Conservation (phyloP, 2,329 filamentous ascomycete genomes). For the Penicillium brasilianum region DNA sequence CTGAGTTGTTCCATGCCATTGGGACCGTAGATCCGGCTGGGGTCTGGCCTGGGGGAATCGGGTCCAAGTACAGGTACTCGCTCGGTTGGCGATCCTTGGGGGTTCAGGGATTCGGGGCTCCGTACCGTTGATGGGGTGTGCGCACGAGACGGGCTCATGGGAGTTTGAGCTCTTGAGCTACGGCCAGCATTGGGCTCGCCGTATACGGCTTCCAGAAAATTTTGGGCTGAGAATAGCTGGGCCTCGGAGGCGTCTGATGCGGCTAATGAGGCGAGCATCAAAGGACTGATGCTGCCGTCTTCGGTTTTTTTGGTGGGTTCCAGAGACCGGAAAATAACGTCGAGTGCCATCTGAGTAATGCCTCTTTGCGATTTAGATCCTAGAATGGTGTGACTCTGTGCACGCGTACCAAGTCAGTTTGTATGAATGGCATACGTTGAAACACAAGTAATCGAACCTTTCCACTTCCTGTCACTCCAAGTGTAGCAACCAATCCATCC, state of each 20-base stretch:
- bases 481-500: conserved; percentile 86
- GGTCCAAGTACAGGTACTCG: conserved; percentile 26
- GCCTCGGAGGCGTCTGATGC: conserved; percentile 82
- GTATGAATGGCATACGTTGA: not conserved
- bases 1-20: conserved; percentile 17
- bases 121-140: conserved; percentile 52
- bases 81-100: conserved; percentile 26
- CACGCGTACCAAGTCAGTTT: conserved; percentile 14
- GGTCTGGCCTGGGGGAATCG: conserved; percentile 18
- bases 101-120: conserved; percentile 40
- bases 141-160: conserved; percentile 61
- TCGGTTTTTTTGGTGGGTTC: conserved; percentile 71
- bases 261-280: conserved; percentile 74
- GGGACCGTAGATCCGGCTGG: conserved; percentile 1
- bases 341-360: conserved; percentile 87
- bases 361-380: conserved; percentile 86
- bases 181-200: conserved; percentile 63
- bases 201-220: conserved; percentile 80
- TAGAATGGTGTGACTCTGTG: conserved; percentile 90
- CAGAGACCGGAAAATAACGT: conserved; percentile 85
- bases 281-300: conserved; percentile 56
- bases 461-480: conserved; percentile 93
- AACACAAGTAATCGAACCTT: conserved; percentile 67
- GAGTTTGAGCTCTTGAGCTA: conserved; percentile 70
- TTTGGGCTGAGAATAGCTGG: conserved; percentile 71